These are phyloP conservation scores for Teratosphaeria epicoccoides DNA, from an alignment of 2,329 filamentous ascomycete species.

Conservation along the genomic window DNA sequence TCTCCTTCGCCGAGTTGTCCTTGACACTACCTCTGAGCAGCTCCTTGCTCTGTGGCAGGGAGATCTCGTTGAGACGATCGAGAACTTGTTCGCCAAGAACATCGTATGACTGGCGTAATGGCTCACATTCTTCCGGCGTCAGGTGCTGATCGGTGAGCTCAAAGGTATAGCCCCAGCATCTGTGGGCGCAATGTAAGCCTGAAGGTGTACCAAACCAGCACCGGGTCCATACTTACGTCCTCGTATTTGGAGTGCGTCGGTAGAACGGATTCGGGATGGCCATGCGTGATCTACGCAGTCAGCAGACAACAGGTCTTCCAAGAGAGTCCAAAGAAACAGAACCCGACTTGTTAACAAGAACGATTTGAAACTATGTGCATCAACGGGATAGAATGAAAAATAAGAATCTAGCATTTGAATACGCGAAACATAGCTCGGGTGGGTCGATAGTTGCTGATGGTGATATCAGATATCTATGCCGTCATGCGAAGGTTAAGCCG, in stretches of 20 bases:
- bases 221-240: slow-evolving; percentile 28
- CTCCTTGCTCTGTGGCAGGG: slow-evolving; percentile 34
- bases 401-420: not conserved
- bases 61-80: slow-evolving; percentile 52
- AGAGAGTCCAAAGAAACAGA: not conserved
- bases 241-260: slow-evolving; percentile 33
- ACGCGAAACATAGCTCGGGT: not conserved
- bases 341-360: not conserved
- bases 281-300: slow-evolving; percentile 25
- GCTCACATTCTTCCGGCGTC: slow-evolving; percentile 47
- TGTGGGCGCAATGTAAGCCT: slow-evolving; percentile 17
- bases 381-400: not conserved
- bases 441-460: not conserved
- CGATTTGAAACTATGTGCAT: not conserved
- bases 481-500: not conserved
- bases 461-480: not conserved
- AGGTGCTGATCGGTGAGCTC: slow-evolving; percentile 57
- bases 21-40: slow-evolving; percentile 22
- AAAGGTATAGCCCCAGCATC: slow-evolving; percentile 57
- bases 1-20: slow-evolving; percentile 1
- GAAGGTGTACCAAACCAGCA: not conserved
- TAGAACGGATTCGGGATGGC: slow-evolving; percentile 35
- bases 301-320: not conserved
- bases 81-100: slow-evolving; percentile 56
- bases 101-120: slow-evolving; percentile 58